phyloP scores from a whole-genome alignment of 768 basidiomycete species.

The Lactarius vividus region DNA sequence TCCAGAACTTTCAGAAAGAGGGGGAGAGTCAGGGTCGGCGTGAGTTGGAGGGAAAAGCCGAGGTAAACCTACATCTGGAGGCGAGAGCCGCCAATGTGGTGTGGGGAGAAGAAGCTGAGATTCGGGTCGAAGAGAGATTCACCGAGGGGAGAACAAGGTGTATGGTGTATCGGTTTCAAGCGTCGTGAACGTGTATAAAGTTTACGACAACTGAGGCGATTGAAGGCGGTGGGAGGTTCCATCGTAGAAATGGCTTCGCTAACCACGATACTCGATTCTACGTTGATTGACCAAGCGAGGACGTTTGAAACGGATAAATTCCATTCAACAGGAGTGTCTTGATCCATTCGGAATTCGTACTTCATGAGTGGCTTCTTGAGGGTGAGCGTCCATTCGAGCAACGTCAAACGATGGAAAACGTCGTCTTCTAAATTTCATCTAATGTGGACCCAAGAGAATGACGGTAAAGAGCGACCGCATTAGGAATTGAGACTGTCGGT shows the following conservation, averaged over 20 bases:
- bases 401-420: background rate
- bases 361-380: constrained; percentile 2
- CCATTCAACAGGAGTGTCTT: constrained; percentile 2
- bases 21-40: constrained; percentile 37
- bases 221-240: background rate
- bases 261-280: constrained; percentile 24
- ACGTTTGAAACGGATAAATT: constrained; percentile 9
- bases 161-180: constrained; percentile 7
- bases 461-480: background rate
- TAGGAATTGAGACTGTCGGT: constrained; percentile 3
- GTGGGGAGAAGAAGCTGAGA: background rate
- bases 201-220: background rate
- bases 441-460: background rate
- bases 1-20: constrained; percentile 41
- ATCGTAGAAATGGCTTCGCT: constrained; percentile 5
- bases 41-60: constrained; percentile 37
- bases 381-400: constrained; percentile 20
- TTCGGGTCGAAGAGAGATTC: constrained; percentile 10
- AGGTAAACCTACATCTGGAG: too few relatives aligned
- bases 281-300: constrained; percentile 22
- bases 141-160: constrained; percentile 14
- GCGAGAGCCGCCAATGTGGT: background rate
- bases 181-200: constrained; percentile 2
- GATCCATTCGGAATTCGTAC: background rate
- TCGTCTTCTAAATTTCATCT: background rate